phyloP scores from a whole-genome alignment of 495 filamentous ascomycete genomes.

The Talaromyces stipitatus region DNA sequence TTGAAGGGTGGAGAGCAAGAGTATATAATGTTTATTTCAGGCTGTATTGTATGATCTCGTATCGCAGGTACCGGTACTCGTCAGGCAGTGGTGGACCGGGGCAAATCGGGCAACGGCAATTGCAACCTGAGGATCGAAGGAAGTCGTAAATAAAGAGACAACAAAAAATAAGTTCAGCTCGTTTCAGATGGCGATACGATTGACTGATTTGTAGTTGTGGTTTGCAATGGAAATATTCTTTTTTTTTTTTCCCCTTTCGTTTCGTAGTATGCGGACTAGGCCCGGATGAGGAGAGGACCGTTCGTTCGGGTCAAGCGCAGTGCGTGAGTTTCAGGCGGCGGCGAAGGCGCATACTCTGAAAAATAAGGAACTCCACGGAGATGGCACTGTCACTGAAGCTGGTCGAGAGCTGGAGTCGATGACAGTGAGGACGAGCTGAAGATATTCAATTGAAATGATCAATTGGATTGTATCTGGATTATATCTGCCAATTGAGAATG shows the following conservation, averaged over 20 bases:
- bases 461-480: background rate
- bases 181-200: background rate
- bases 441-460: background rate
- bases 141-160: background rate
- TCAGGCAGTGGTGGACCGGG: background rate
- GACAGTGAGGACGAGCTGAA: background rate
- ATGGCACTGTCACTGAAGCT: background rate
- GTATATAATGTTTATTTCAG: background rate
- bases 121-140: background rate
- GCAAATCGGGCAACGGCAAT: background rate
- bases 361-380: background rate
- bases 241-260: conserved; percentile 9
- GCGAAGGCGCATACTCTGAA: background rate
- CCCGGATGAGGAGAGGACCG: background rate
- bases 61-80: background rate
- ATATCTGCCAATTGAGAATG: too few species aligned
- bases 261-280: conserved; percentile 10
- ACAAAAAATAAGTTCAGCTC: background rate
- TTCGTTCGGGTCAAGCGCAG: background rate
- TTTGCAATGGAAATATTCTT: background rate
- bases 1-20: conserved; percentile 1
- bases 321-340: background rate
- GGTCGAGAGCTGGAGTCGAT: background rate
- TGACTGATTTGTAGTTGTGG: background rate
- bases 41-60: background rate